Base-by-base conservation (phyloP, 768 basidiomycete genomes). In the Asterophora lycoperdoides region DNA sequence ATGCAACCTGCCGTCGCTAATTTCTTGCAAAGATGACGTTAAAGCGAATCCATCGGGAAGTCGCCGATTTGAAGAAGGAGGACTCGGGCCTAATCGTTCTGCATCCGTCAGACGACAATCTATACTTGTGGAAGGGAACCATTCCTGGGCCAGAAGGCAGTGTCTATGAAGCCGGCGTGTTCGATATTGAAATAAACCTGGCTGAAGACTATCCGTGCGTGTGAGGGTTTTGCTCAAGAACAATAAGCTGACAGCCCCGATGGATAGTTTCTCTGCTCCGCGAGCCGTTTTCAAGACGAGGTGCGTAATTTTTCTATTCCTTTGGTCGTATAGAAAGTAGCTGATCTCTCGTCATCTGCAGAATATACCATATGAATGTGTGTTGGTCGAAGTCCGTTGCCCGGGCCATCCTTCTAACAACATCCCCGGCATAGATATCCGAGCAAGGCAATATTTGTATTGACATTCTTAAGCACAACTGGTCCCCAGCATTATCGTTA, bases 401-500 rank as follows among this genome's bases (percentile, higher is more conserved):
- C 19, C 13, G 13, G 41, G 13, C 14, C 19, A 29, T 14, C n/a
- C 43, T 55, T 47, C 44, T 29, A 13, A 26, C 28, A 26, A 13
- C 18, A 33, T 44, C 17, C 52, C 41, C 17, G 36, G 26, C 17
- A 18, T 41, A 79, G 75, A 89, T 89, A 38, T 85, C 83, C 43
- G 86, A 89, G 49, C 76, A 78, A 44, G 89, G 87, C 36, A 77
- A 75, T 55, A 84, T 91, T 45, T 92, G 89, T 60, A 88, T 93
- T 56, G 89, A 96, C 68, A 91, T 95, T 43, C 78, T 97, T 50
- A 96, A 97, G 70, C 78, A 83, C 60, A 88, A 90, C 59, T 97
- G 93, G 93, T 93, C 90, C 1, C 93, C 93, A 6, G 93, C 93
- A 2, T 68, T 97, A 17, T 94, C 92, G 2, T 73, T 97, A 41